A percentile compares a stretch with the other conserved stretches of the same genome.
Evolutionary conservation across 1,284 basidiomycete genomes (phyloP).

Genomic region (Garcileccinum viscosum): DNA sequence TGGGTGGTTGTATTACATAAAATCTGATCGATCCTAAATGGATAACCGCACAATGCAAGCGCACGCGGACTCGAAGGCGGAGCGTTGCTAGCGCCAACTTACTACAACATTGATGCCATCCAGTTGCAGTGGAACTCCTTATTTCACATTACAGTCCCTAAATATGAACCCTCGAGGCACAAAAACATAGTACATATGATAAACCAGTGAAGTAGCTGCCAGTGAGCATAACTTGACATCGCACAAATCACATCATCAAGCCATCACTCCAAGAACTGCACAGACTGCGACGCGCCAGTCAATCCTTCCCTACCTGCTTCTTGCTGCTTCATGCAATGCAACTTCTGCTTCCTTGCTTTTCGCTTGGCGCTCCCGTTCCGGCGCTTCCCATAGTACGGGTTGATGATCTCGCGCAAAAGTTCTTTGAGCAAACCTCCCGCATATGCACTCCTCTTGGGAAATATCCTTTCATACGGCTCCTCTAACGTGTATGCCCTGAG

Average conservation of each 20-base stretch:
- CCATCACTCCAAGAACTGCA: neutral
- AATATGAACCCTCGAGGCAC: neutral
- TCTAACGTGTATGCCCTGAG: neutral
- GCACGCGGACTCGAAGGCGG: too few species aligned
- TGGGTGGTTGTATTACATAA: too few species aligned
- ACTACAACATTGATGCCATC: too few species aligned
- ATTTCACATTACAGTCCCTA: neutral
- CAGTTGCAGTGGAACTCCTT: neutral
- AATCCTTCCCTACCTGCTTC: neutral
- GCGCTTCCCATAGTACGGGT: neutral
- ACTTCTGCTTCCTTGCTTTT: neutral
- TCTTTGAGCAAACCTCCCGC: neutral
- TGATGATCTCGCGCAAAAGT: neutral
- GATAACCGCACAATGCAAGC: too few species aligned
- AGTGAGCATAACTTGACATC: neutral
- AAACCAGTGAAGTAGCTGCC: neutral
- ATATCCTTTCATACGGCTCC: neutral
- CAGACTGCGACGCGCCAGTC: neutral
- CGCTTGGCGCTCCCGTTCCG: neutral
- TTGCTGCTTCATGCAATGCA: neutral
- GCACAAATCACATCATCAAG: neutral
- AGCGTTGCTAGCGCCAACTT: too few species aligned
- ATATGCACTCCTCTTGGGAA: neutral
- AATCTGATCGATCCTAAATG: too few species aligned
- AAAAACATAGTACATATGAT: neutral